Percentiles rank a stretch among this genome's conserved stretches.
Conservation (phyloP, 305 asterid genomes). For the Vinca major region DNA sequence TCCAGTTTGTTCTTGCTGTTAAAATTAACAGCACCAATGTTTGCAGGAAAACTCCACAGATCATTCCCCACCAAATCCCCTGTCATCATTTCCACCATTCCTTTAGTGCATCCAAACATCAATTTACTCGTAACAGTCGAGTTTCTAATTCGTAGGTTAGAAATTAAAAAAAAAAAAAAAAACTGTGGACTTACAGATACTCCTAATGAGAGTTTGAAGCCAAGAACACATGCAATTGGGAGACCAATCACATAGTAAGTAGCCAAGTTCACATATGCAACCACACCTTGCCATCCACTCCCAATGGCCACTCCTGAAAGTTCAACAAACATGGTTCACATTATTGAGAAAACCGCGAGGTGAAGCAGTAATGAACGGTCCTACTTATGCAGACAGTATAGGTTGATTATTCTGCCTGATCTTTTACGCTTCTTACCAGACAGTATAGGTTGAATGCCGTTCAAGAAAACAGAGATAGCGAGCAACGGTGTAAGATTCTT, state of each 20-base stretch:
- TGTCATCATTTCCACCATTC: background rate
- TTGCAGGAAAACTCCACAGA: conserved; percentile 23
- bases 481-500: conserved; percentile 23
- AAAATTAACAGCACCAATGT: conserved; percentile 13
- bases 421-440: conserved; percentile 17
- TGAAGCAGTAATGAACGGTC: too few relatives aligned
- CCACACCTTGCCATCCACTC: conserved; percentile 33
- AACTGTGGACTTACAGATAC: conserved; percentile 24
- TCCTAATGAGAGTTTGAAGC: conserved; percentile 25
- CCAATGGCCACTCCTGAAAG: conserved; percentile 30
- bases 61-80: conserved; percentile 38
- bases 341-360: too few relatives aligned
- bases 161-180: too few relatives aligned
- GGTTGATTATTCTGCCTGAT: background rate
- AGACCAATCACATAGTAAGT: conserved; percentile 24
- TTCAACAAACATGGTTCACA: background rate
- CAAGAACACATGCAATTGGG: conserved; percentile 29
- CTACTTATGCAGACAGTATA: too few relatives aligned
- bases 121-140: background rate
- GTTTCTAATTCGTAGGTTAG: background rate
- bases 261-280: conserved; percentile 23
- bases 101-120: background rate
- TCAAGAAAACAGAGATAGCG: conserved; percentile 25
- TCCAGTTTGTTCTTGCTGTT: conserved; percentile 27
- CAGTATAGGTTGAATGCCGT: conserved; percentile 28